Evolutionary conservation across 257 asterid species (phyloP).

Genomic region (Jaltomata sinuosa): DNA sequence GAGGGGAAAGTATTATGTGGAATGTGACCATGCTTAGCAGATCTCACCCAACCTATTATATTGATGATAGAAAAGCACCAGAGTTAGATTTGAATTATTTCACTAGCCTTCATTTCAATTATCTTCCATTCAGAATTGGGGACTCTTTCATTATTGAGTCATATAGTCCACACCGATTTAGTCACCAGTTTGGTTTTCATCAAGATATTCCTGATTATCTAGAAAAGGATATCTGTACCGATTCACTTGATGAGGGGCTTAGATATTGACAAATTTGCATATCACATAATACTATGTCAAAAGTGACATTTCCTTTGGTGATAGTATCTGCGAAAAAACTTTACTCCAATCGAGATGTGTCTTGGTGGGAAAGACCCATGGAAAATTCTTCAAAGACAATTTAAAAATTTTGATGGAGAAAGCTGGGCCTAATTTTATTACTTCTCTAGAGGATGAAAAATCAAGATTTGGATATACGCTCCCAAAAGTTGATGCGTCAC

Average conservation of each 20-base stretch:
- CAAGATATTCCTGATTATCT: not conserved
- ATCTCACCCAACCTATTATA: not conserved
- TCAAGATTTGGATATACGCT: no score
- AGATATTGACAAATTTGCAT: not conserved
- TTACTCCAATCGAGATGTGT: not conserved
- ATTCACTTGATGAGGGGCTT: not conserved
- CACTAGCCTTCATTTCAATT: not conserved
- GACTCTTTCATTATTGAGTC: not conserved
- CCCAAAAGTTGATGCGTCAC: no score
- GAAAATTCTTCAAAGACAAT: not conserved
- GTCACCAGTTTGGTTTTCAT: not conserved
- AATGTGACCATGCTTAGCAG: not conserved
- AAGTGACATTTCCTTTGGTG: fast-evolving
- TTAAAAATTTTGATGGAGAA: not conserved
- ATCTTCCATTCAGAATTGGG: not conserved
- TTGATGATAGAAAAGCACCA: not conserved
- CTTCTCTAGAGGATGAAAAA: no score
- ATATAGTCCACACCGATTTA: not conserved
- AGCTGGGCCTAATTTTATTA: no score
- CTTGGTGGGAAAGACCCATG: not conserved
- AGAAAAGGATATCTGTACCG: not conserved
- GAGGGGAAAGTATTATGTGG: not conserved
- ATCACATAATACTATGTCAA: not conserved
- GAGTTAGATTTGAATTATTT: not conserved
- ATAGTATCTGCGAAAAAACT: not conserved